Base-by-base conservation (phyloP, 2,329 filamentous ascomycete genomes). In the Arthrobotrys conoides region DNA sequence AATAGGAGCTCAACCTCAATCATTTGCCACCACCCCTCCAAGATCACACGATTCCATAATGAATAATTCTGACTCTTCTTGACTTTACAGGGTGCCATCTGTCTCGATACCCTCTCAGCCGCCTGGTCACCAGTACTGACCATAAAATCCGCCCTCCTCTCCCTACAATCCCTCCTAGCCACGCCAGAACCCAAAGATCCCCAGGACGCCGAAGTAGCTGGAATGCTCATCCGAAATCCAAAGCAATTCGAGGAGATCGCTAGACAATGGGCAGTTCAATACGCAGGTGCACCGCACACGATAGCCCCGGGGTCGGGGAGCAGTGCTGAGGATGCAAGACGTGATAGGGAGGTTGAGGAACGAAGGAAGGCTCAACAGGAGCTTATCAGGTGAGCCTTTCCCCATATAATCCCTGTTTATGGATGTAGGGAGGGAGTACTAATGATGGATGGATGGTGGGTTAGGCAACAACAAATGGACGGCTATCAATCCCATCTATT, bases 71-170 rank as follows among this genome's bases (percentile, higher is more conserved):
- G 55, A 61, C 81, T 79, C 63, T 33, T 36, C 5, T n/a, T n/a
- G 12, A 38, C 10, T 46, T 1, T 55, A 10, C 80, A 98, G 93
- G 96, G 96, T 71, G 95, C 94, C 27, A 99, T 99, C 84, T 99
- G 96, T 83, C 90, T 99, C 69, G 96, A 99, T 84, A 98, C 94
- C 0, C 89, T 99, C 16, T 91, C 92, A 9, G 89, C 89, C 12
- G 93, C 92, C 82, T 99, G 96, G 96, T 97, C 95, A 5, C 96
- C 96, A 0, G 94, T 99, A 24, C 89, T 97, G 79, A 99, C 95
- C 14, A 95, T 99, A 84, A 98, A 97, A 86, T 96, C 93, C 20
- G 93, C 95, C 44, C 89, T 99, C 55, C 90, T 99, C 76, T 97
- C 94, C 30, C 88, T 99, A 36, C 94, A 97, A 84, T 95, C 94